phyloP scores from a whole-genome alignment of 2,329 filamentous ascomycete species.

The Zopfia rhizophila region DNA sequence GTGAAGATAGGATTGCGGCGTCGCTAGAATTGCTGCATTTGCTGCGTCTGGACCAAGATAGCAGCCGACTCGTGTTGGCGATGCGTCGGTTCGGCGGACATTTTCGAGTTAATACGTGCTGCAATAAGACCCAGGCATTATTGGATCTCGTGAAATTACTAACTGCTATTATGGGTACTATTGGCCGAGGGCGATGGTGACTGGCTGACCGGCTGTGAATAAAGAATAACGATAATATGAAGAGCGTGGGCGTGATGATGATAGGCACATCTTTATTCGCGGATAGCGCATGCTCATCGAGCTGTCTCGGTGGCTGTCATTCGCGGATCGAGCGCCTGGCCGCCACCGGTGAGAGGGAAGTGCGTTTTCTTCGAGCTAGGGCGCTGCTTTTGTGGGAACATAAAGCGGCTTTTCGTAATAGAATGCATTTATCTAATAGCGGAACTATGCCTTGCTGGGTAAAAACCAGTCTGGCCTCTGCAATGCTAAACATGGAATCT shows the following conservation, averaged over 20 bases:
- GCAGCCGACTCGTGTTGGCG: slow-evolving; percentile 8
- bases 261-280: no score
- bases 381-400: no score
- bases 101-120: slow-evolving; percentile 13
- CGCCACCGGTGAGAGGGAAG: no score
- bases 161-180: slow-evolving; percentile 19
- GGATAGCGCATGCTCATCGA: no score
- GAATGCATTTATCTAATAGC: slow-evolving; percentile 35
- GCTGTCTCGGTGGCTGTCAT: no score
- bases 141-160: slow-evolving; percentile 13
- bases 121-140: slow-evolving; percentile 18
- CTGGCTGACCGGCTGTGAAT: slow-evolving; percentile 5
- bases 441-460: slow-evolving; percentile 36
- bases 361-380: no score
- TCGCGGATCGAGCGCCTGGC: no score
- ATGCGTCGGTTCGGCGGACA: slow-evolving; percentile 11
- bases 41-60: slow-evolving; percentile 18
- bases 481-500: slow-evolving; percentile 40
- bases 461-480: slow-evolving; percentile 19
- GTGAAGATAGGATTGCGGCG: slow-evolving; percentile 1
- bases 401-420: slow-evolving; percentile 30
- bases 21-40: neutral
- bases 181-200: neutral
- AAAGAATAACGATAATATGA: no score
- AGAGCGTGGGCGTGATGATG: no score